Base-by-base conservation (phyloP, 345 rosid species). In the Eucalyptus marginata region DNA sequence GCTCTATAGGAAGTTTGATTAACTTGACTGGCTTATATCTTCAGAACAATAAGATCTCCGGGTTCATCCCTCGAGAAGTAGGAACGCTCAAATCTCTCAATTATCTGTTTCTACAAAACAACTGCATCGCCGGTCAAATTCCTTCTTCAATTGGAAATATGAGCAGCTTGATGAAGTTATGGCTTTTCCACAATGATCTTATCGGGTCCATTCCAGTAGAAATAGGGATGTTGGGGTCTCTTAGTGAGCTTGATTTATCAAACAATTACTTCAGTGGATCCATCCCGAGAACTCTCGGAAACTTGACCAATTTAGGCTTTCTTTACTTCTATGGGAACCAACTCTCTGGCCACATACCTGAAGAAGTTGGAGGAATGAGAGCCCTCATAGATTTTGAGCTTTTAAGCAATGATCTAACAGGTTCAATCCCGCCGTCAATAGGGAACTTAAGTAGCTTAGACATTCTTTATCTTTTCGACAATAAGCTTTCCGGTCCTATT, bases 331-430 rank as follows among this genome's bases (percentile, higher is more conserved):
- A 87, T 59, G 3, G 1, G 1, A 87, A 87, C 49, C 80, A 64
- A 64, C n/a, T 87, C 49, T 58, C 76, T 29, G 88, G 88, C 51
- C 17, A 2, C 31, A 87, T 87, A 25, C 88, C 88, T 24, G 25
- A 56, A 64, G 88, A 87, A 49, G 14, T 87, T 36, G 81, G 88
- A 49, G 46, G 44, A 54, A 10, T 87, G 47, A 44, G 22, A 27
- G 2, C 52, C 31, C 80, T 87, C n/a, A 3, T 59, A 13, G 4
- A 46, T 12, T 7, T 87, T 27, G 12, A 27, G 9, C 33, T 64
- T 20, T 3, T 2, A 43, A 2, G 2, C 4, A 87, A 87, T 46
- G 33, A 87, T 14, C 52, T 87, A 49, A 87, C 22, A 22, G 59
- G 88, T 68, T 31, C 84, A 12, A 66, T 87, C 43, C 88, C 84